Evolutionary conservation across 768 basidiomycete species (phyloP).

Genomic region (Cystobasidiopsis lactophilus): DNA sequence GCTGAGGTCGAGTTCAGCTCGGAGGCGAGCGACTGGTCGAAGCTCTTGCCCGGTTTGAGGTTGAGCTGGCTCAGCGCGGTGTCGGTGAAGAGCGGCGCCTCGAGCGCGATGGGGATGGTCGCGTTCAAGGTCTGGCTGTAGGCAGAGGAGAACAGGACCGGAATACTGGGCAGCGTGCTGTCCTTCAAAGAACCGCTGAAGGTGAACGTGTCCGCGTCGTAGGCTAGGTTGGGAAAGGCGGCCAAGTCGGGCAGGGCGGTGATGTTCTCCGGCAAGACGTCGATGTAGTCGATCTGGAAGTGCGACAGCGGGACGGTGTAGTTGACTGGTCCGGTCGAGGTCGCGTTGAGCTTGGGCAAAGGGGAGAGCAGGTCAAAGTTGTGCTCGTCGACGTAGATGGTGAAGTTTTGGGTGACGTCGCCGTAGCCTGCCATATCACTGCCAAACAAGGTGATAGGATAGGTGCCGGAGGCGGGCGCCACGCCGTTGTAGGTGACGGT

Average conservation of each 20-base stretch:
- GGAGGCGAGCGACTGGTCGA: no score
- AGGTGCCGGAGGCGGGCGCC: conserved; percentile 31
- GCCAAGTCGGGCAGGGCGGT: conserved; percentile 33
- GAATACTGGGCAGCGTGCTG: conserved; percentile 28
- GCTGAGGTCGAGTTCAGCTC: no score
- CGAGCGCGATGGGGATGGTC: conserved; percentile 41
- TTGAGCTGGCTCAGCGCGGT: no score
- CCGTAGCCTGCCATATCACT: conserved; percentile 55
- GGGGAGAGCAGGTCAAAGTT: conserved; percentile 36
- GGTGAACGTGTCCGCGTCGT: conserved; percentile 35
- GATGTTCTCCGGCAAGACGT: conserved; percentile 40
- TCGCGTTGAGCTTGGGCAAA: conserved; percentile 48
- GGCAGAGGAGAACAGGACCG: conserved; percentile 38
- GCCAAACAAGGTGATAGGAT: conserved; percentile 38
- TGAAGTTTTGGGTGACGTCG: conserved; percentile 38
- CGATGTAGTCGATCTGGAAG: conserved; percentile 38
- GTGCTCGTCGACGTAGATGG: conserved; percentile 43
- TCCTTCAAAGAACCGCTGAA: conserved; percentile 46
- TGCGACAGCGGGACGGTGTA: conserved; percentile 27
- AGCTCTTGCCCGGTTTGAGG: no score
- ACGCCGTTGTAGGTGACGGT: conserved; percentile 59
- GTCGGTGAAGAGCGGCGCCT: conserved; percentile 47
- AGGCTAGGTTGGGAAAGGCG: conserved; percentile 30
- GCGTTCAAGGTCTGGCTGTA: conserved; percentile 45
- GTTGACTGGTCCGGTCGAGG: conserved; percentile 35